Conservation (phyloP, 768 basidiomycete species). For the Strobilomyces dryophilus region DNA sequence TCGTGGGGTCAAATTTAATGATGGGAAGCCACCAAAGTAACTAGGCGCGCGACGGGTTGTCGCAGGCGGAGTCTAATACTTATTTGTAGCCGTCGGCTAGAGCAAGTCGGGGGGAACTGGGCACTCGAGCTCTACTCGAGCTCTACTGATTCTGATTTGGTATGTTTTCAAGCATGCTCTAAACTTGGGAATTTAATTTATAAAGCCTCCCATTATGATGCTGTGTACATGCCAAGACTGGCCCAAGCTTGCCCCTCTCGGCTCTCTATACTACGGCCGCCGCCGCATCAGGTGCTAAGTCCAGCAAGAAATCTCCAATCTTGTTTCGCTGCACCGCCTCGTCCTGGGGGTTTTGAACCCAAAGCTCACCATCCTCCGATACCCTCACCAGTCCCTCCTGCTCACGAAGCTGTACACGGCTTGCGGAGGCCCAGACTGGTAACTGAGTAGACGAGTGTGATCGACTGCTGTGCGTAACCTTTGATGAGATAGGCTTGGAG, state of each 20-base stretch:
- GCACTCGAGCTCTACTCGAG: background rate
- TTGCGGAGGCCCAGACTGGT: slow-evolving; percentile 33
- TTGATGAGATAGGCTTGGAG: slow-evolving; percentile 14
- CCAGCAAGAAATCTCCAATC: slow-evolving; percentile 39
- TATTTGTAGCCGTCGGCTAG: slow-evolving; percentile 30
- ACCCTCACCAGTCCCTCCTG: background rate
- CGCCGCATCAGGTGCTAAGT: too few relatives aligned
- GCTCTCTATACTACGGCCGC: too few relatives aligned
- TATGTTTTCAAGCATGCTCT: background rate
- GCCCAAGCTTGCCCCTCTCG: background rate
- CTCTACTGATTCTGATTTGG: background rate
- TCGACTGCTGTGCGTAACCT: background rate
- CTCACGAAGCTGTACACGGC: background rate
- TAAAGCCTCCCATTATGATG: background rate
- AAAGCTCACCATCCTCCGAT: slow-evolving; percentile 26
- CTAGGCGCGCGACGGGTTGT: background rate
- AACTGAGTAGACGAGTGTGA: slow-evolving; percentile 15
- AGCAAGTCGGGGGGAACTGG: background rate
- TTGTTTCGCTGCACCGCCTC: slow-evolving; percentile 35
- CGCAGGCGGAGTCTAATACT: slow-evolving; percentile 15
- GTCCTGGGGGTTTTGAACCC: slow-evolving; percentile 29
- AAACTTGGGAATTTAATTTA: background rate
- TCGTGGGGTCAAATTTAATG: slow-evolving; percentile 4
- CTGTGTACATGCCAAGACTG: slow-evolving; percentile 20
- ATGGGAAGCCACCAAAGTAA: background rate